phyloP scores from a whole-genome alignment of 495 filamentous ascomycete genomes.

The Cercophora scortea region DNA sequence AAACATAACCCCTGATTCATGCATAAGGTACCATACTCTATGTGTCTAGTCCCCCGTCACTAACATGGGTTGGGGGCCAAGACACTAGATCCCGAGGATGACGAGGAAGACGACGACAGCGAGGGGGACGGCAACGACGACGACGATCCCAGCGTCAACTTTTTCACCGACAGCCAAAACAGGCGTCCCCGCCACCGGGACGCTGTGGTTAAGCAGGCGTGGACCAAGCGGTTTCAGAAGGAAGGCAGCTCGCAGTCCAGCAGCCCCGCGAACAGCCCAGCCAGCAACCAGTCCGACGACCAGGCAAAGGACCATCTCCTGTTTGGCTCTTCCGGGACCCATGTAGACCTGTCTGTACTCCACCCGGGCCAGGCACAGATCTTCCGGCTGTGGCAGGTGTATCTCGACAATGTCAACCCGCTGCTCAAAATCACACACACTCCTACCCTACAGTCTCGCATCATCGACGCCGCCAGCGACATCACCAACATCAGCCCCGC shows the following conservation, averaged over 20 bases:
- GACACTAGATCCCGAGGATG: not conserved
- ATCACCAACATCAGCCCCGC: conserved; percentile 19
- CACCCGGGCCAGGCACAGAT: conserved; percentile 38
- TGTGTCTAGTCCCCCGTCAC: not conserved
- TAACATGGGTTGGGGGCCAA: not conserved
- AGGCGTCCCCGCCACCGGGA: not conserved
- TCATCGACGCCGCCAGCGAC: conserved; percentile 29
- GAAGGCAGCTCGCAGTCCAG: too few relatives aligned
- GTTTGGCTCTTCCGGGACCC: conserved; percentile 34
- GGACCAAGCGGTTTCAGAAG: too few relatives aligned
- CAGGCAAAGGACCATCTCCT: conserved; percentile 37
- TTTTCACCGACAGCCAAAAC: not conserved
- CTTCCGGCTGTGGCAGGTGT: conserved; percentile 46
- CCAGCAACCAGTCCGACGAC: not conserved
- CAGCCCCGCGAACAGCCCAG: too few relatives aligned
- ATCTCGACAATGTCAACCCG: conserved; percentile 46
- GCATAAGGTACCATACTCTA: not conserved
- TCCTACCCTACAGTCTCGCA: conserved; percentile 37
- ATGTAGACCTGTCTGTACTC: conserved; percentile 36
- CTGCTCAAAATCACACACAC: conserved; percentile 46
- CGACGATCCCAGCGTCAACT: too few relatives aligned
- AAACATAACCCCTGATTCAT: not conserved
- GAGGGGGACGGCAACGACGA: conserved; percentile 15
- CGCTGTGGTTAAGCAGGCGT: too few relatives aligned
- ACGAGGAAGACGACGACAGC: conserved; percentile 24